These are phyloP conservation scores for Berberis thunbergii DNA, from an alignment of 164 flowering plant species.

Conservation along the genomic window DNA sequence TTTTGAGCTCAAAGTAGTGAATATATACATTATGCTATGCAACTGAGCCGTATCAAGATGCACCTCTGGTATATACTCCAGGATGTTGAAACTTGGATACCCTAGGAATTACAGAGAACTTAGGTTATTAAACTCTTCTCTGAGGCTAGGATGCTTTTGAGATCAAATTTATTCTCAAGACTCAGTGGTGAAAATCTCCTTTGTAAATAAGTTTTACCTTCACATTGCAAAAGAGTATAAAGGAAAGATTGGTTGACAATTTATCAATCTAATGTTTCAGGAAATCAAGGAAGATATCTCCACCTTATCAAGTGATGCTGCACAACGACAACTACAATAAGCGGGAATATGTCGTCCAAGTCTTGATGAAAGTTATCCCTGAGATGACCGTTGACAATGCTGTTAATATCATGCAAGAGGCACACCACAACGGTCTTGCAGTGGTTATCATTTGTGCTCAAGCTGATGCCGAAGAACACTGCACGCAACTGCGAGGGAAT, in stretches of 20 bases:
- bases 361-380: conserved; percentile 90
- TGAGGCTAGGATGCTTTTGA: not conserved
- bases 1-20: too few species aligned
- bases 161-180: not conserved
- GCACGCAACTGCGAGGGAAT: conserved; percentile 84
- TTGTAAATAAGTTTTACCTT: not conserved
- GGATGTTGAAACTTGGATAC: too few species aligned
- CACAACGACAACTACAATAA: conserved; percentile 89
- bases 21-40: too few species aligned
- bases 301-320: conserved; percentile 81
- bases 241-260: not conserved
- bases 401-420: conserved; percentile 94
- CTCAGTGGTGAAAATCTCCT: too few species aligned
- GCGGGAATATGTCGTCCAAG: conserved; percentile 93
- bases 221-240: not conserved
- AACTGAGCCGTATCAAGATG: too few species aligned
- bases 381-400: conserved; percentile 94
- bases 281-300: conserved; percentile 74
- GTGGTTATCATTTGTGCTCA: conserved; percentile 88
- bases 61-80: too few species aligned
- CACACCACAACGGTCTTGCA: conserved; percentile 75
- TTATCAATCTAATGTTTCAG: conserved; percentile 26
- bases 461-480: conserved; percentile 90
- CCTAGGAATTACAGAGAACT: too few species aligned
- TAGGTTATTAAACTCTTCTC: too few species aligned